Conservation (phyloP, 169 alveolate genomes). For the Babesia bigemina region DNA sequence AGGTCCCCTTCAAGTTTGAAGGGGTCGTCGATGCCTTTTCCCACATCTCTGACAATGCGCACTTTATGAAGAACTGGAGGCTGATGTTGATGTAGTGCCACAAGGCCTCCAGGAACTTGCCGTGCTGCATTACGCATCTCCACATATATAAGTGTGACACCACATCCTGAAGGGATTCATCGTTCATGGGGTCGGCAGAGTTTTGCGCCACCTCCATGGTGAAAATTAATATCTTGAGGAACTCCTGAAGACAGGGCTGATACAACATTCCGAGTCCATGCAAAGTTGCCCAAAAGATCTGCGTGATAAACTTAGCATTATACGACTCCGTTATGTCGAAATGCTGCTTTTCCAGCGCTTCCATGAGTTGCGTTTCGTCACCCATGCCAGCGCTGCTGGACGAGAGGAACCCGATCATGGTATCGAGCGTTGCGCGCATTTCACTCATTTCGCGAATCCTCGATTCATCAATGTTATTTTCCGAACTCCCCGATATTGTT, state of each 20-base stretch:
- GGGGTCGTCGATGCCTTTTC: constrained; percentile 16
- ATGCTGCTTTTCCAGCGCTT: constrained; percentile 48
- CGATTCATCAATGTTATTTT: constrained; percentile 14
- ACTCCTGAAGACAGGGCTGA: constrained; percentile 76
- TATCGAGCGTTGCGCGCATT: constrained; percentile 27
- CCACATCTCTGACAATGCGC: constrained; percentile 48
- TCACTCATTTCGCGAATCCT: constrained; percentile 35
- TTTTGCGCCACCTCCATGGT: constrained; percentile 41
- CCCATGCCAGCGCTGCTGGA: constrained; percentile 60
- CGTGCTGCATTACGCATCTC: constrained; percentile 65
- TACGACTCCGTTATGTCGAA: constrained; percentile 48
- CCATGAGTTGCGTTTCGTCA: constrained; percentile 51
- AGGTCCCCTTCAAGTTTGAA: constrained; percentile 13
- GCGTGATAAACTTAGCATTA: constrained; percentile 80
- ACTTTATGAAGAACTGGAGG: constrained; percentile 60
- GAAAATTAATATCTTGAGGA: constrained; percentile 65
- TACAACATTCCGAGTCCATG: constrained; percentile 79
- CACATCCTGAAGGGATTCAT: constrained; percentile 61
- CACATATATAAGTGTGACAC: constrained; percentile 71
- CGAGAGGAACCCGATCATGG: constrained; percentile 41
- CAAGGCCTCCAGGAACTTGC: constrained; percentile 52
- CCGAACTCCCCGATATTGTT: constrained; percentile 1
- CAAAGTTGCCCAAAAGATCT: constrained; percentile 84
- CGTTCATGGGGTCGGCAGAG: constrained; percentile 42
- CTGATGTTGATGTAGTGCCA: constrained; percentile 73